phyloP scores from a whole-genome alignment of 2,329 filamentous ascomycete genomes.

The Anisogramma anomala region DNA sequence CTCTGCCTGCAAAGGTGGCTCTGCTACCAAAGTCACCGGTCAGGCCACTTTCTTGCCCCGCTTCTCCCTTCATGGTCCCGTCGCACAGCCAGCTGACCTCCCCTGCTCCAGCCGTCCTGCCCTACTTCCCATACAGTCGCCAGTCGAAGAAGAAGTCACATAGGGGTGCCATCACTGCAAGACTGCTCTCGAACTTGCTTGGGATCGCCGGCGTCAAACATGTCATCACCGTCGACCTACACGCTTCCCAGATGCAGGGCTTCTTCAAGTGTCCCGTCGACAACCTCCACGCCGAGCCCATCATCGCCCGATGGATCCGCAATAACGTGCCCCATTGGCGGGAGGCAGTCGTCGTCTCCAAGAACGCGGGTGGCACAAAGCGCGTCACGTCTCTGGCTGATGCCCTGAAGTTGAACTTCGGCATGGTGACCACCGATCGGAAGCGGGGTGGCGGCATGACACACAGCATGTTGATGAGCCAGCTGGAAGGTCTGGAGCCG shows the following conservation, averaged over 20 bases:
- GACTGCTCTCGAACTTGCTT: slow-evolving; percentile 93
- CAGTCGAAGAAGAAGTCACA: slow-evolving; percentile 99
- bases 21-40: slow-evolving; percentile 94
- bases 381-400: slow-evolving; percentile 92
- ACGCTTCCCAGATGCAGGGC: slow-evolving; percentile 97
- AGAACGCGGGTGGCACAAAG: slow-evolving; percentile 96
- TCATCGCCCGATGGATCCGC: slow-evolving; percentile 91
- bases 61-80: neutral
- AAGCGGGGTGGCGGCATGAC: slow-evolving; percentile 55
- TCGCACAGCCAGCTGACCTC: neutral
- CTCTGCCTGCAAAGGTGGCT: slow-evolving; percentile 94
- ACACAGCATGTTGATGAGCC: slow-evolving; percentile 65
- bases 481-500: slow-evolving; percentile 48
- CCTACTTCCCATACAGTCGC: slow-evolving; percentile 97
- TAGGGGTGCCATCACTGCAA: slow-evolving; percentile 86
- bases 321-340: slow-evolving; percentile 79
- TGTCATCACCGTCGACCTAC: slow-evolving; percentile 92
- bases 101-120: slow-evolving; percentile 56
- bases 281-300: slow-evolving; percentile 89
- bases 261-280: slow-evolving; percentile 98
- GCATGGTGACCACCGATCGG: slow-evolving; percentile 81
- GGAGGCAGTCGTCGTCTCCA: slow-evolving; percentile 91
- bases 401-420: slow-evolving; percentile 92
- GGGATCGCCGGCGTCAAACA: slow-evolving; percentile 91
- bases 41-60: slow-evolving; percentile 5